Evolutionary conservation across 2,329 filamentous ascomycete species (phyloP).

Genomic region (Furcasterigmium furcatum): DNA sequence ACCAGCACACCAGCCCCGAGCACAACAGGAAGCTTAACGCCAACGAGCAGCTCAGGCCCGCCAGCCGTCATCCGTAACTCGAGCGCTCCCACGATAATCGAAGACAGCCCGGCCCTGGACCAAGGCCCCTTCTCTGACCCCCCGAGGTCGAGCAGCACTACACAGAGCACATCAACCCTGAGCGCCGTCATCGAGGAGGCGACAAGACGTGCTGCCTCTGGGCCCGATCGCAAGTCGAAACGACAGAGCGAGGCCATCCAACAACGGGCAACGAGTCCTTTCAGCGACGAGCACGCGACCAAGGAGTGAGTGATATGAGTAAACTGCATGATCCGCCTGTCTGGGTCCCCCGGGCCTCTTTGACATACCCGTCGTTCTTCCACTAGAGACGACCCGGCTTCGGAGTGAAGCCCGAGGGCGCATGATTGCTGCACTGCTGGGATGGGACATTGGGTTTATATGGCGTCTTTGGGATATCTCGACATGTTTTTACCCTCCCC

Average conservation of each 20-base stretch:
- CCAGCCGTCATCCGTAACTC: slow-evolving; percentile 32
- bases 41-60: slow-evolving; percentile 10
- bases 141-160: slow-evolving; percentile 21
- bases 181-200: slow-evolving; percentile 56
- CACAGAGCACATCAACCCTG: slow-evolving; percentile 42
- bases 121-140: slow-evolving; percentile 60
- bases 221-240: slow-evolving; percentile 21
- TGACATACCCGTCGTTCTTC: not conserved
- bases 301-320: slow-evolving; percentile 30
- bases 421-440: not conserved
- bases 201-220: slow-evolving; percentile 31
- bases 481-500: not conserved
- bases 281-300: slow-evolving; percentile 56
- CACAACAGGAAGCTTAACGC: not conserved
- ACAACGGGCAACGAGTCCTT: slow-evolving; percentile 42
- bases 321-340: too few species aligned
- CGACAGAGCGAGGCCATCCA: slow-evolving; percentile 20
- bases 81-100: slow-evolving; percentile 43
- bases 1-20: not conserved
- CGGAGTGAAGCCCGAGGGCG: slow-evolving; percentile 4
- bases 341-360: too few species aligned
- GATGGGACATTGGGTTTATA: not conserved
- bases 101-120: slow-evolving; percentile 45
- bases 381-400: slow-evolving; percentile 11
- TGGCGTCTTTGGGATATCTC: not conserved